Conservation (phyloP, 2,329 filamentous ascomycete species). For the Tolypocladium paradoxum region DNA sequence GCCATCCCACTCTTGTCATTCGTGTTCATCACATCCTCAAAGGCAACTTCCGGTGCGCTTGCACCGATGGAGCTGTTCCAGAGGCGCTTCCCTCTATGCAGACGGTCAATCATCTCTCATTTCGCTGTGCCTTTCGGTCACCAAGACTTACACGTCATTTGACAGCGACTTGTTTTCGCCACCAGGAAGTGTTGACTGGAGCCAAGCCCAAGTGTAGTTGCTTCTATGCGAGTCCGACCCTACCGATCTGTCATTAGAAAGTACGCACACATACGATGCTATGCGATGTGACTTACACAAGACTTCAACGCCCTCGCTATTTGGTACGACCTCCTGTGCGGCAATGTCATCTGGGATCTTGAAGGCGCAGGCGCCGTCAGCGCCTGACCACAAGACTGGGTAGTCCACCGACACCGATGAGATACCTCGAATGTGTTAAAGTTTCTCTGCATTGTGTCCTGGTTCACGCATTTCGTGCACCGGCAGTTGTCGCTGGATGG, state of each 20-base stretch:
- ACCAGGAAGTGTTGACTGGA: constrained; percentile 9
- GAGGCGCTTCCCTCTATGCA: constrained; percentile 2
- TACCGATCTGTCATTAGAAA: constrained; percentile 18
- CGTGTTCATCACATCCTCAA: constrained; percentile 46
- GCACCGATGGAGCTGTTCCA: constrained; percentile 22
- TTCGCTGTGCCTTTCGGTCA: background rate
- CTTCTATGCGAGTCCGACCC: constrained; percentile 63
- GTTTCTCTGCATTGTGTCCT: constrained; percentile 30
- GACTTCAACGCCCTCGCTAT: constrained; percentile 19
- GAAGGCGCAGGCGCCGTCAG: background rate
- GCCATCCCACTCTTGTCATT: constrained; percentile 41
- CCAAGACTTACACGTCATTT: constrained; percentile 3
- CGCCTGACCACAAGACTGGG: background rate
- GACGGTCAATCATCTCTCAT: background rate
- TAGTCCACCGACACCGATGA: background rate
- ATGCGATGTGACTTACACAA: constrained; percentile 16
- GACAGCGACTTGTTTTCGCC: constrained; percentile 25
- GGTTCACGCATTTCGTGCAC: constrained; percentile 29
- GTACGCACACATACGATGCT: rapidly evolving
- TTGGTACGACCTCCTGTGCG: constrained; percentile 15
- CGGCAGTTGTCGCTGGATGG: constrained; percentile 29
- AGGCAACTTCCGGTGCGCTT: constrained; percentile 48
- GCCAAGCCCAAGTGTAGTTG: constrained; percentile 50
- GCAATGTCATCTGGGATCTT: constrained; percentile 22
- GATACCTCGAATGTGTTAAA: constrained; percentile 29